Percentiles rank a stretch among this genome's conserved stretches.
Conservation (phyloP, 345 rosid genomes). For the Hevea brasiliensis region DNA sequence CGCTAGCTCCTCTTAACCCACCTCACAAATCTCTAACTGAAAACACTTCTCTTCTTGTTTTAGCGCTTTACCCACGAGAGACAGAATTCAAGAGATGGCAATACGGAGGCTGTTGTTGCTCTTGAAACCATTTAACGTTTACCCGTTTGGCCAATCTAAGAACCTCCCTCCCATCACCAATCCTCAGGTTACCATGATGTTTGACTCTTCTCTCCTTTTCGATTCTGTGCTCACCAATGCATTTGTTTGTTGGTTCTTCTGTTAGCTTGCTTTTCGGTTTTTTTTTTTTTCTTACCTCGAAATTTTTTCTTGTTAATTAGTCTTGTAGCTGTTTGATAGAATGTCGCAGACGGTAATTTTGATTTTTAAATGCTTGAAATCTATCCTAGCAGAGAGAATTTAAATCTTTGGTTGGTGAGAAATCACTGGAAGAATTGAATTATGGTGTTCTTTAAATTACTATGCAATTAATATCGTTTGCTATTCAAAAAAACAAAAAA, state of each 20-base stretch:
- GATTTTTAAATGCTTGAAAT: neutral
- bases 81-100: slow-evolving; percentile 39
- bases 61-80: neutral
- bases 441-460: neutral
- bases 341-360: slow-evolving; percentile 16
- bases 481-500: neutral
- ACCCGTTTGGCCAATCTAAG: slow-evolving; percentile 42
- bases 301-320: no score
- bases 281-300: neutral
- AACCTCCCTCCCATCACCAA: slow-evolving; percentile 41
- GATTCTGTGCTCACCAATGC: neutral
- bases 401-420: no score
- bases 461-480: neutral
- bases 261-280: neutral
- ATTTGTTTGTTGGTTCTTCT: neutral
- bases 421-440: neutral
- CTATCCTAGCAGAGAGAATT: no score
- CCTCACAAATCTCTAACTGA: no score
- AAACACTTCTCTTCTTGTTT: neutral
- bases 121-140: slow-evolving; percentile 68
- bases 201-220: neutral
- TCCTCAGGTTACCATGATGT: slow-evolving; percentile 35
- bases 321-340: slow-evolving; percentile 43
- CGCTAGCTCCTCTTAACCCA: no score
- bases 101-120: slow-evolving; percentile 70